Conservation (phyloP, 2,329 filamentous ascomycete genomes). For the Cladosporium sp. region DNA sequence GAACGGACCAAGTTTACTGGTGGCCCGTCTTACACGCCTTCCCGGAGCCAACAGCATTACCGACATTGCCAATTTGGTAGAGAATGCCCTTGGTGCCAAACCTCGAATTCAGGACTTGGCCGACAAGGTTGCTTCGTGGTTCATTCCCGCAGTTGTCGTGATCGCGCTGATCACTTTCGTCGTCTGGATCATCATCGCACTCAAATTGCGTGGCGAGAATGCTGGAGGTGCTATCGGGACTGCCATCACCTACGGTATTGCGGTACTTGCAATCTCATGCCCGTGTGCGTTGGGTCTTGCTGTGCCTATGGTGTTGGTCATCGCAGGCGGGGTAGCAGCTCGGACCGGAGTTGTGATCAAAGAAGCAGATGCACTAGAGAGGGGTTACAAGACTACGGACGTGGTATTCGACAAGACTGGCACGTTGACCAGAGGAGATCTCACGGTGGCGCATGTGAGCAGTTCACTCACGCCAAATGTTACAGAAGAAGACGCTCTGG, state of each 20-base stretch:
- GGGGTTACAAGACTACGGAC: slow-evolving; percentile 57
- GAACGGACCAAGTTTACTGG: slow-evolving; percentile 50
- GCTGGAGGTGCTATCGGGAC: slow-evolving; percentile 50
- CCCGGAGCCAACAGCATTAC: slow-evolving; percentile 69
- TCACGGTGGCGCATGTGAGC: slow-evolving; percentile 35
- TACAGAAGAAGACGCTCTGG: slow-evolving; percentile 9
- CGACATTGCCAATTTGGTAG: slow-evolving; percentile 65
- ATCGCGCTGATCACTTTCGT: slow-evolving; percentile 58
- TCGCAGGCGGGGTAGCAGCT: slow-evolving; percentile 64
- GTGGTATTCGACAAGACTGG: slow-evolving; percentile 80
- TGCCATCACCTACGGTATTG: slow-evolving; percentile 68
- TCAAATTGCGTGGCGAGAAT: slow-evolving; percentile 31
- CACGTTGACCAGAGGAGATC: slow-evolving; percentile 62
- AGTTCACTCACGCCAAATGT: slow-evolving; percentile 16
- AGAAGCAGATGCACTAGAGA: slow-evolving; percentile 59
- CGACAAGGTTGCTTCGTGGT: slow-evolving; percentile 63
- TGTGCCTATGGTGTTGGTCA: slow-evolving; percentile 73
- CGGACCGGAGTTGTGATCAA: slow-evolving; percentile 66
- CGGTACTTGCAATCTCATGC: slow-evolving; percentile 70
- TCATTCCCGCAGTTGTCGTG: slow-evolving; percentile 61
- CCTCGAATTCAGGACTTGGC: slow-evolving; percentile 65
- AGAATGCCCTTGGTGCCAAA: slow-evolving; percentile 65
- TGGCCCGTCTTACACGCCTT: slow-evolving; percentile 54
- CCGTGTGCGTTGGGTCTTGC: slow-evolving; percentile 73
- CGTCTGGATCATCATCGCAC: slow-evolving; percentile 61